Evolutionary conservation across 2,329 filamentous ascomycete species (phyloP).

Genomic region (Colletotrichum sp.): DNA sequence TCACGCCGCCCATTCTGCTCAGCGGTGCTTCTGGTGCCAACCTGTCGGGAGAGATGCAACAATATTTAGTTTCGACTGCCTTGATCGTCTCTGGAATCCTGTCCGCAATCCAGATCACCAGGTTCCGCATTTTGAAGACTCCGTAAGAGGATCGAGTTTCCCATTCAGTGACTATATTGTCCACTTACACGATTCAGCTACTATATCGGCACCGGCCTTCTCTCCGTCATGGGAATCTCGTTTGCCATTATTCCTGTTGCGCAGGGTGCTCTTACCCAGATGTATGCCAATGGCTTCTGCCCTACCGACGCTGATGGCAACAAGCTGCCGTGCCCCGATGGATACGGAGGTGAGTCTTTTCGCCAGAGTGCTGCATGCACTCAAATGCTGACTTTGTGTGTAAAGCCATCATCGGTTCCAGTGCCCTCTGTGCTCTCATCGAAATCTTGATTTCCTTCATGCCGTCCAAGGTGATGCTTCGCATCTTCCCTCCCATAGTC

Average conservation of each 20-base stretch:
- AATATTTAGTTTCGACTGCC: constrained; percentile 81
- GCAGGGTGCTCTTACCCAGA: constrained; percentile 73
- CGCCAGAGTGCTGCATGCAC: neutral
- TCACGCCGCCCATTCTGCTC: constrained; percentile 80
- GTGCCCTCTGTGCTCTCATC: constrained; percentile 67
- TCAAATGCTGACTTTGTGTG: neutral
- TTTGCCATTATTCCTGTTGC: constrained; percentile 80
- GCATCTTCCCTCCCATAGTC: constrained; percentile 80
- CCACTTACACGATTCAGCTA: constrained; percentile 53
- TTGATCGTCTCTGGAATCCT: constrained; percentile 81
- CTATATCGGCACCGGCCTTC: constrained; percentile 78
- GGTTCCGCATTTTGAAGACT: constrained; percentile 75
- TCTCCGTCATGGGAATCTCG: constrained; percentile 80
- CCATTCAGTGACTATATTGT: neutral
- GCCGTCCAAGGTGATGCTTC: constrained; percentile 70
- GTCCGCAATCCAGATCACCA: constrained; percentile 77
- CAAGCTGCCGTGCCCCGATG: constrained; percentile 75
- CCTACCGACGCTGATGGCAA: constrained; percentile 64
- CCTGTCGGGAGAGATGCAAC: constrained; percentile 62
- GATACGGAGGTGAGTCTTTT: constrained; percentile 61
- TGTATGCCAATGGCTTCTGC: constrained; percentile 78
- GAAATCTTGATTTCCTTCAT: constrained; percentile 80
- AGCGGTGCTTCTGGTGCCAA: constrained; percentile 66
- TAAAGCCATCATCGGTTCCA: constrained; percentile 74
- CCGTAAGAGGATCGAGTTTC: constrained; percentile 40